phyloP scores from a whole-genome alignment of 2,329 filamentous ascomycete species.

The Aspergillus chevalieri region DNA sequence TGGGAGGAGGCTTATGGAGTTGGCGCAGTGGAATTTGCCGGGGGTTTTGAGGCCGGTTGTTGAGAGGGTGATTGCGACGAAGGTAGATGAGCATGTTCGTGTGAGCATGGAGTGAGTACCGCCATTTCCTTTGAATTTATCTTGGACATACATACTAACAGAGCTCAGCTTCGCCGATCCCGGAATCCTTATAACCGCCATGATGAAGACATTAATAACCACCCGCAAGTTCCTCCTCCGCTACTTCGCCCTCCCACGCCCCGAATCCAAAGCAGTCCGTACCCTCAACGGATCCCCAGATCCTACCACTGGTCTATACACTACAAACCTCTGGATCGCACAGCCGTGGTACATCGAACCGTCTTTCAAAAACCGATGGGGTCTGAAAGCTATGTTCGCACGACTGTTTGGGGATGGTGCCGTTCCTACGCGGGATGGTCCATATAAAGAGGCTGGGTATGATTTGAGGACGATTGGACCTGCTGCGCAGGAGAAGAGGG shows the following conservation, averaged over 20 bases:
- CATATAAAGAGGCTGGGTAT: slow-evolving; percentile 7
- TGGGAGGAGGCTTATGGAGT: not conserved
- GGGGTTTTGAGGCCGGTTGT: not conserved
- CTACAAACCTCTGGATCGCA: slow-evolving; percentile 4
- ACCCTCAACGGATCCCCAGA: slow-evolving; percentile 4
- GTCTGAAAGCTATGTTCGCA: slow-evolving; percentile 6
- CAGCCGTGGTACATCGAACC: slow-evolving; percentile 21
- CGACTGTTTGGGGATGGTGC: slow-evolving; percentile 10
- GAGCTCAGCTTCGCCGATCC: not conserved
- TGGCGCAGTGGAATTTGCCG: not conserved
- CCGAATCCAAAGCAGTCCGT: slow-evolving; percentile 2
- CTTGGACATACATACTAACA: not conserved
- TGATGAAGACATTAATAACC: not conserved
- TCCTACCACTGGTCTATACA: slow-evolving; percentile 4
- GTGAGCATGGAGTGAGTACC: slow-evolving; percentile 3
- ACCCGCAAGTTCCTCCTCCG: slow-evolving; percentile 3
- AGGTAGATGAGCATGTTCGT: slow-evolving; percentile 3
- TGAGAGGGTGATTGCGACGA: slow-evolving; percentile 2
- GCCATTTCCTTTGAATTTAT: not conserved
- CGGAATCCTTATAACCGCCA: not conserved
- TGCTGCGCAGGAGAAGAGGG: slow-evolving; percentile 8
- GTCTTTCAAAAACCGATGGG: slow-evolving; percentile 11
- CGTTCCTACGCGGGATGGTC: slow-evolving; percentile 1
- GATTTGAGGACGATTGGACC: slow-evolving; percentile 10
- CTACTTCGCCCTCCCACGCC: slow-evolving; percentile 5